Evolutionary conservation across 495 filamentous ascomycete species (phyloP).

Genomic region (Cercophora scortea): DNA sequence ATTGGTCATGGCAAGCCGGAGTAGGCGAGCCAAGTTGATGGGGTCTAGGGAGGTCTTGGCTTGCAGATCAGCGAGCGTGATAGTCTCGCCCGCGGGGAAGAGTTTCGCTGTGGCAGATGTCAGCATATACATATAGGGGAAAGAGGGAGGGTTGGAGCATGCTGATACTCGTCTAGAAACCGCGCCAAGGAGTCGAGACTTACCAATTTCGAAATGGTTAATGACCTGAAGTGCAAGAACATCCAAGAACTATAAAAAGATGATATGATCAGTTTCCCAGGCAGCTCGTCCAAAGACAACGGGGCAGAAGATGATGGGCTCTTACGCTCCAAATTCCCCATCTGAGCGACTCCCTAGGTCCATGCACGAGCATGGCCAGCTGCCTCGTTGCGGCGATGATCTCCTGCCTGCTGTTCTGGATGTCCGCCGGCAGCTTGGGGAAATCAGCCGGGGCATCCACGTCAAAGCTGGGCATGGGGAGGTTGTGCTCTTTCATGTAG

Average conservation of each 20-base stretch:
- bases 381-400: slow-evolving; percentile 32
- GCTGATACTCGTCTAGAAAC: neutral
- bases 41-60: slow-evolving; percentile 30
- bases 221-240: slow-evolving; percentile 29
- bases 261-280: neutral
- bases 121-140: neutral
- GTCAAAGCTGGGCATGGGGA: slow-evolving; percentile 29
- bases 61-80: slow-evolving; percentile 37
- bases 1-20: slow-evolving; percentile 51
- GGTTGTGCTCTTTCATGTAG: slow-evolving; percentile 28
- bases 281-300: too few relatives aligned
- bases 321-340: slow-evolving; percentile 36
- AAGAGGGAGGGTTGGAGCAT: neutral
- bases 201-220: slow-evolving; percentile 34
- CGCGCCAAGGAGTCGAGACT: neutral
- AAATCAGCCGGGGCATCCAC: slow-evolving; percentile 30
- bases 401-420: slow-evolving; percentile 25
- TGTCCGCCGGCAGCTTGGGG: slow-evolving; percentile 30
- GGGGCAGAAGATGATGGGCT: neutral
- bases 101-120: slow-evolving; percentile 24
- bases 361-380: slow-evolving; percentile 30
- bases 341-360: slow-evolving; percentile 31
- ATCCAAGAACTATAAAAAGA: slow-evolving; percentile 25
- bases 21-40: slow-evolving; percentile 39
- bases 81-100: slow-evolving; percentile 29